Evolutionary conservation across 768 basidiomycete species (phyloP), one percentile per base, ranked within the genome.

Genomic region (Sporobolomyces roseus): DNA sequence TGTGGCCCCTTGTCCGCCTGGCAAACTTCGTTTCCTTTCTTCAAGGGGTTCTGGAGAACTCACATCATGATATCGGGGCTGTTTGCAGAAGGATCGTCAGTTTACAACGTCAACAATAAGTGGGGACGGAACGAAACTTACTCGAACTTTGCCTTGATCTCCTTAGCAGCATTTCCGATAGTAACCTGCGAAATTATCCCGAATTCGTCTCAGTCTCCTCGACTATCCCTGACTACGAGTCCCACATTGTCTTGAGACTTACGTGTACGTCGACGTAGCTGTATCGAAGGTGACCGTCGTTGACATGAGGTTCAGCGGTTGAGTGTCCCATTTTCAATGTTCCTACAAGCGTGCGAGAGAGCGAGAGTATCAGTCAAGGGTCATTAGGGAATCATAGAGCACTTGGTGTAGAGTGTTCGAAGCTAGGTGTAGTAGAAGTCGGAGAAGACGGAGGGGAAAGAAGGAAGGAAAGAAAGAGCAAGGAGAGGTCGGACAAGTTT

Each of bases 61-160:
- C 12, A 60, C 65, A 93, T 84, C 75, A 93, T 80, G 68, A 91
- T 79, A 78, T 91, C 86, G n/a, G 91, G 91, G 74, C 66, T 72
- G 55, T 23, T 29, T 35, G 45, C 43, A 21, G 30, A 9, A 30
- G 3, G 12, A 32, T 29, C 43, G 48, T 55, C 55, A 50, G 45
- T 38, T 2, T 23, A 1, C 5, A 38, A 36, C 33, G 17, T 21
- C 33, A 9, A 38, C 5, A 33, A 3, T 19, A n/a, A 46, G 21
- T 1, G 10, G 19, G 35, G 25, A 33, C 46, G 17, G 14, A 35
- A 43, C 13, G 13, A 17, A 21, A 70, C 72, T n/a, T n/a, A 74
- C 72, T 88, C 88, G 80, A 93, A 98, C 51, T 86, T 83, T 6
- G 78, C 78, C 36, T 86, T 87, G 75, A 97, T 91, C 75, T 84